Evolutionary conservation across 495 filamentous ascomycete species (phyloP), one percentile per base, ranked within the genome.

Genomic region (Aspergillus steynii): DNA sequence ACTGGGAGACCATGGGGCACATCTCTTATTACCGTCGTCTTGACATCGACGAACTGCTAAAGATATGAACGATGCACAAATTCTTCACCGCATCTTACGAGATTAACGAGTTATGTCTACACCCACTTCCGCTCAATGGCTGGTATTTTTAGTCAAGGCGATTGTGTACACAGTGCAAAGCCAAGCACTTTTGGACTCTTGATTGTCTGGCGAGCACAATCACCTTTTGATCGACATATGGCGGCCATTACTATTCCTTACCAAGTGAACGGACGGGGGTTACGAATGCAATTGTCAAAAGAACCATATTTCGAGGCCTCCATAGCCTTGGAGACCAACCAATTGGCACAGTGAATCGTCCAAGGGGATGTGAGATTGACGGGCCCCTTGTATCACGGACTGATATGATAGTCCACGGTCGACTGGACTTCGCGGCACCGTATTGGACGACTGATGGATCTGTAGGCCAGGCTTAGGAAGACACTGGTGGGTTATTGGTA

Each of bases 11-110:
- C 4, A 89, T 92, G 75, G 87, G 88, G 0, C 90, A 93, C 63
- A 89, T 96, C 59, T 92, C 85, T 45, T 94, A 86, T 67, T 95
- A 88, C 66, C 80, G 88, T 58, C 83, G 93, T 54, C 87, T 97
- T 28, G 80, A 96, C 67, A 85, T 96, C 61, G 88, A 94, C 55
- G 57, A 90, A 82, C 86, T 92, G 59, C 79, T 76, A 80, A 86
- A 89, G 81, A 95, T 50, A 47, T 77, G 51, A 71, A 6, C 25
- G 25, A n/a, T 7, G 26, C 46, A 58, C 10, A 20, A 20, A 20
- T 15, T 5, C 4, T 27, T 53, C 53, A 29, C 32, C n/a, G 29
- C 9, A 54, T 25, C 2, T 55, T 55, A 62, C 61, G 61, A 55
- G 1, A 5, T 50, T 46, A 50, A 56, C 55, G 61, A 54, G 5